Evolutionary conservation across 2,329 filamentous ascomycete genomes (phyloP).

Genomic region (Seiridium cupressi): DNA sequence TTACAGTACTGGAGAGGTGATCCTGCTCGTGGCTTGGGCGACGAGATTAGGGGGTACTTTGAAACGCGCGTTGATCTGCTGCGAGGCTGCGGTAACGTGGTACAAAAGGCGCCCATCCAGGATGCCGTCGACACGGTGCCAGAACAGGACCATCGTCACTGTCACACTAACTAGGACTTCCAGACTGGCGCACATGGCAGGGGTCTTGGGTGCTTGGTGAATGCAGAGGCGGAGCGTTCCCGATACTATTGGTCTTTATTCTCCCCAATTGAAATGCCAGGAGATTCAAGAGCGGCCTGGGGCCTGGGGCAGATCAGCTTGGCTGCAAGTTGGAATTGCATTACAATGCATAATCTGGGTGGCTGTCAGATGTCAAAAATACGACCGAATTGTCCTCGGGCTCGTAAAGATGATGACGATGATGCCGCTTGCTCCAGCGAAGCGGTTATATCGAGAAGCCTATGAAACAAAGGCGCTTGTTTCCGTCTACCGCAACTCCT

Average conservation of each 20-base stretch:
- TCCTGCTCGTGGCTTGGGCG: not conserved
- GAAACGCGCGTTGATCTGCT: not conserved
- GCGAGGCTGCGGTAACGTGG: not conserved
- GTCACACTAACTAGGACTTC: not conserved
- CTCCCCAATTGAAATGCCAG: not conserved
- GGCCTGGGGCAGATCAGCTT: not conserved
- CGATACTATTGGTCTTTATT: not conserved
- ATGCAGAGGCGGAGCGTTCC: not conserved
- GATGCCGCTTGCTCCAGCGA: not conserved
- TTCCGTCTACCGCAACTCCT: not conserved
- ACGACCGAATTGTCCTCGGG: not conserved
- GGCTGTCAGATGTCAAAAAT: not conserved
- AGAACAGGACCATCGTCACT: not conserved
- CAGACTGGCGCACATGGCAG: not conserved
- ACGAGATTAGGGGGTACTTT: not conserved
- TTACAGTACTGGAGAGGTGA: not conserved
- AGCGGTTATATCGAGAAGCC: not conserved
- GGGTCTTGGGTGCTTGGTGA: not conserved
- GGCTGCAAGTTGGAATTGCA: slow-evolving; percentile 4
- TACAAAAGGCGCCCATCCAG: no score
- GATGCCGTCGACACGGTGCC: no score
- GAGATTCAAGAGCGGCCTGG: not conserved
- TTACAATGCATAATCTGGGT: not conserved
- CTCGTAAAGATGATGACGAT: not conserved
- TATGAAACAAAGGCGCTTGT: not conserved